Percentiles rank a stretch among this genome's conserved stretches.
phyloP scores from a whole-genome alignment of 1,284 basidiomycete genomes.

The Fomes fomentarius region DNA sequence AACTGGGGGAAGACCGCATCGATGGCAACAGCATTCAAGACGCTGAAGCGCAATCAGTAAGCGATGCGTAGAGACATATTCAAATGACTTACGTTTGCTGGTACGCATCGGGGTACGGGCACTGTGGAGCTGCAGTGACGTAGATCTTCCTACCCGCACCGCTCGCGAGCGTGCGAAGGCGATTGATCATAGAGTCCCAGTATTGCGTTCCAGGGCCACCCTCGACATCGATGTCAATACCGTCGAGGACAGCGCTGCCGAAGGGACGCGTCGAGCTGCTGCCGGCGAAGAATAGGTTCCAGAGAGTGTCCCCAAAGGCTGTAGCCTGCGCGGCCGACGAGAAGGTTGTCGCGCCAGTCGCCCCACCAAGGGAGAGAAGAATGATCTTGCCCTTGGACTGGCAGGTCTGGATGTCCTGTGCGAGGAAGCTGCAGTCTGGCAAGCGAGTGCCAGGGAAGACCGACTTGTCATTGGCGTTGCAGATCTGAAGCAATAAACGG shows the following conservation, averaged over 20 bases:
- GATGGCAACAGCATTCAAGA: slow-evolving; percentile 57
- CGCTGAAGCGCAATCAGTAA: slow-evolving; percentile 25
- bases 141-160: slow-evolving; percentile 62
- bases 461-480: slow-evolving; percentile 53
- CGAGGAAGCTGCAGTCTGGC: slow-evolving; percentile 53
- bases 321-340: slow-evolving; percentile 53
- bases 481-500: slow-evolving; percentile 44
- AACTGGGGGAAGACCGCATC: slow-evolving; percentile 70
- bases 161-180: slow-evolving; percentile 49
- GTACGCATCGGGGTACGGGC: slow-evolving; percentile 64
- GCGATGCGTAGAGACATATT: not conserved
- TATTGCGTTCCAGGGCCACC: slow-evolving; percentile 52
- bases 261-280: slow-evolving; percentile 60
- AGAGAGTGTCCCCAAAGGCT: slow-evolving; percentile 59
- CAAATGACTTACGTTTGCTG: slow-evolving; percentile 48
- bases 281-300: slow-evolving; percentile 70
- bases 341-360: slow-evolving; percentile 56
- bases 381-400: slow-evolving; percentile 67
- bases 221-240: slow-evolving; percentile 74
- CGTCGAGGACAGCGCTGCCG: slow-evolving; percentile 67
- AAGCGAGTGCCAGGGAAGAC: slow-evolving; percentile 62
- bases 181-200: slow-evolving; percentile 57
- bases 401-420: slow-evolving; percentile 57
- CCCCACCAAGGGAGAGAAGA: slow-evolving; percentile 67
- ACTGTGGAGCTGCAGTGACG: slow-evolving; percentile 70